These are phyloP conservation scores for Cladosporium sp. DNA, from an alignment of 2,329 filamentous ascomycete species.

Conservation along the genomic window DNA sequence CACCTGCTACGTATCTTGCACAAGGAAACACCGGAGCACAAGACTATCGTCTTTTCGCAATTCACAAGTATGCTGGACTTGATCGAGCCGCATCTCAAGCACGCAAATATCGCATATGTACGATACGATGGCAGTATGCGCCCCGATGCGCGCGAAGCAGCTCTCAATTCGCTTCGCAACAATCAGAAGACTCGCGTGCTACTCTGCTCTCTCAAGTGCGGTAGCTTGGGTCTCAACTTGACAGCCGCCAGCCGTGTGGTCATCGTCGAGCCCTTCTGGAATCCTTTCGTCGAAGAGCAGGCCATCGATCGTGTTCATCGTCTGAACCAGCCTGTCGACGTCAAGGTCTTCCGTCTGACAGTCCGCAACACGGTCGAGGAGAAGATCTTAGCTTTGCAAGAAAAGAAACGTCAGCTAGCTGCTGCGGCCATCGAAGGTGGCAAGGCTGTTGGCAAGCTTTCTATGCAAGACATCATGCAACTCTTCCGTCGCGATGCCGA, in stretches of 20 bases:
- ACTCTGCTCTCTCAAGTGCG: conserved; percentile 90
- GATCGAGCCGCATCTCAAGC: conserved; percentile 81
- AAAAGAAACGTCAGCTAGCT: conserved; percentile 89
- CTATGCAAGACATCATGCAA: conserved; percentile 87
- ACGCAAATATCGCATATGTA: conserved; percentile 70
- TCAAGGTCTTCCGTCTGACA: conserved; percentile 91
- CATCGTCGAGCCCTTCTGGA: conserved; percentile 98
- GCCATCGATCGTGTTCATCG: conserved; percentile 97
- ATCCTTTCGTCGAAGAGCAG: conserved; percentile 95
- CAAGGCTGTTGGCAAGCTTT: conserved; percentile 76
- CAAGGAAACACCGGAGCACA: conserved; percentile 75
- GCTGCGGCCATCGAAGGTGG: conserved; percentile 83
- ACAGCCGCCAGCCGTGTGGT: conserved; percentile 91
- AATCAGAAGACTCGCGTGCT: conserved; percentile 74
- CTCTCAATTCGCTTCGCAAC: conserved; percentile 70
- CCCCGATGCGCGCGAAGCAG: conserved; percentile 87
- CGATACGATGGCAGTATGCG: conserved; percentile 95
- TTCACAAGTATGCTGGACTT: conserved; percentile 98
- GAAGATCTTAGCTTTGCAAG: conserved; percentile 88
- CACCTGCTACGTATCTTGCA: conserved; percentile 77
- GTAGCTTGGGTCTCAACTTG: conserved; percentile 86
- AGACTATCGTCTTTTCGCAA: conserved; percentile 97
- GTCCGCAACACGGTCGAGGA: conserved; percentile 85
- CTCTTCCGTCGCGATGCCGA: conserved; percentile 72
- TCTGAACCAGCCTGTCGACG: conserved; percentile 93